Evolutionary conservation across 2,329 filamentous ascomycete species (phyloP), one percentile per base, ranked within the genome.

Genomic region (Cladosporium sp.): DNA sequence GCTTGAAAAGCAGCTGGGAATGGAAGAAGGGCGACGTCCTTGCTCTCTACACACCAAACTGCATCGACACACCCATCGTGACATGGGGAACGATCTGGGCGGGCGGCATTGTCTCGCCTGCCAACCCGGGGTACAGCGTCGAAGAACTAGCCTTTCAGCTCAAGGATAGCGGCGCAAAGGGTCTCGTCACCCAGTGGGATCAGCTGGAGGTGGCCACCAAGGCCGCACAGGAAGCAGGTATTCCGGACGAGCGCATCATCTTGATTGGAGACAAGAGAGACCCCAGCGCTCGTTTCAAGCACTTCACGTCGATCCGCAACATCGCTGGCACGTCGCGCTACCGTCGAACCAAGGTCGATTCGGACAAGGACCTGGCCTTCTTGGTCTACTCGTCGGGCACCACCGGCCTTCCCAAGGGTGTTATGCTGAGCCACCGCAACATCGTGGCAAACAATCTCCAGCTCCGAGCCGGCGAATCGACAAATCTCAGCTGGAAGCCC

Each of bases 341-440:
- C 62, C 76, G 81, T 14, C 79, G 79, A 52, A 74, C 82, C 4
- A 83, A 80, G 61, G 71, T 89, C 48, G 76, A 86, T 45, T 81
- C 88, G 0, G 77, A 78, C 46, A 84, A 82, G 53, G 89, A 95
- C 65, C 68, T 93, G 22, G 86, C 89, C 0, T 95, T 93, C 63
- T 71, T 96, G 53, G 89, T 95, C 0, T 96, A 95, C 69, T 89
- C 85, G 46, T 91, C 86, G 7, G 92, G 92, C 7, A 97, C 92
- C 0, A 96, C 92, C 0, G 92, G 92, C 2, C 74, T 90, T 46
- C 91, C 92, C 0, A 97, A 97, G 70, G 92, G 91, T 13, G 92
- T 96, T 11, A 87, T 89, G 80, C 76, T 96, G 32, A 86, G 83
- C 7, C 92, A 97, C 70, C 70, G 73, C 58, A 96, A 96, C 67